Evolutionary conservation across 2,329 filamentous ascomycete genomes (phyloP), one percentile per base, ranked within the genome.

Genomic region (Acephala macrosclerotiorum): DNA sequence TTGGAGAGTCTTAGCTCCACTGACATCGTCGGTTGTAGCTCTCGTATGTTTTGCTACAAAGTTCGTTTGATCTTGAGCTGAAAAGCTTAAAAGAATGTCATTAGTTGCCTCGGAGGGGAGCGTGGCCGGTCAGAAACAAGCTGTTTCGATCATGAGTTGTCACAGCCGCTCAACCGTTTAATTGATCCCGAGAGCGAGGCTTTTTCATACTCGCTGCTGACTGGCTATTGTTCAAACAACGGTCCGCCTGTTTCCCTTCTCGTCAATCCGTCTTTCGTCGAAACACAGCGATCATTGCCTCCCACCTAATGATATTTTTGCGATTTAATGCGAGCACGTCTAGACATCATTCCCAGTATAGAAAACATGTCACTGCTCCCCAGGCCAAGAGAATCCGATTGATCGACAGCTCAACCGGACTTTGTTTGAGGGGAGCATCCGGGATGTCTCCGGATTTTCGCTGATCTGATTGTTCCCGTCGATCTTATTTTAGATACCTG

Each of bases 81-180:
- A 49, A 49, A 49, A 49, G 45, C 20, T 49, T 49, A 49, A 49
- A 20, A 9, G 38, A 42, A 49, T 49, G 45, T 49, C 45, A 49
- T 49, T 9, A 49, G 4, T 20, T 49, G 14, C 11, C 18, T 49
- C 45, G 45, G 45, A 49, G 45, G 45, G 8, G 2, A 2, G n/a
- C 20, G 3, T 22, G 18, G 45, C 45, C 45, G 45, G 45, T 49
- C 20, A 12, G 45, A 25, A 49, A 20, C 7, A 9, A 6, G 12
- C 2, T 6, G 4, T 8, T 18, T 49, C 18, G 45, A 20, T 49
- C 45, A 25, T 22, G n/a, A 25, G 18, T 49, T 49, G 45, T 49
- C 45, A 25, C 45, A 49, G 45, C 29, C 29, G 29, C 29, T 33
- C 29, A 33, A 33, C 29, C 38, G 12, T 49, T 49, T 18, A 18